Percentiles rank a stretch among this genome's conserved stretches.
Conservation (phyloP, 73 alveolate species). For the Breviolum minutum region DNA sequence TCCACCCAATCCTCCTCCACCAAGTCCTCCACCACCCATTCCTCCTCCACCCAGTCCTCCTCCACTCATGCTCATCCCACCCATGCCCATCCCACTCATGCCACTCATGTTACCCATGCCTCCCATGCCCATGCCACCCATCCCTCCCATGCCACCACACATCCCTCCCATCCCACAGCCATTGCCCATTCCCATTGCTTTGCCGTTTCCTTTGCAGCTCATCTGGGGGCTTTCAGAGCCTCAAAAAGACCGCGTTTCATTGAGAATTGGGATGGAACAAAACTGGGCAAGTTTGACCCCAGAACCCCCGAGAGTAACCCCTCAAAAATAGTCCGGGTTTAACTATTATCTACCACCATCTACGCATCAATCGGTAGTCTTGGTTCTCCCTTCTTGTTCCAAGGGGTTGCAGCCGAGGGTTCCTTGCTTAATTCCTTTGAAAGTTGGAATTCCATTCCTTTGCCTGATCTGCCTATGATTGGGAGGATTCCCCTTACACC, state of each 20-base stretch:
- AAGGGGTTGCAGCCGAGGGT: too few relatives aligned
- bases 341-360: too few relatives aligned
- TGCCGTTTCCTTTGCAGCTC: conserved; percentile 55
- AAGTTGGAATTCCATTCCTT: neutral
- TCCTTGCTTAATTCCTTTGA: neutral
- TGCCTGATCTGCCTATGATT: neutral
- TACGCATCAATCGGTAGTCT: too few relatives aligned
- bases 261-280: neutral
- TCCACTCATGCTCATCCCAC: conserved; percentile 62
- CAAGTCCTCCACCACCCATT: conserved; percentile 6
- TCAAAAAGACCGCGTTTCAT: neutral
- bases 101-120: conserved; percentile 15
- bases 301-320: neutral
- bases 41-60: conserved; percentile 23
- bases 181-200: conserved; percentile 36
- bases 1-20: neutral
- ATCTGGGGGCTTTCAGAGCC: conserved; percentile 57
- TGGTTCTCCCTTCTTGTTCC: too few relatives aligned
- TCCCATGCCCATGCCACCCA: conserved; percentile 67
- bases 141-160: conserved; percentile 10
- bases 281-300: neutral
- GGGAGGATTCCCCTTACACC: neutral
- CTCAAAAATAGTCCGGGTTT: neutral
- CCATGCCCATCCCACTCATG: conserved; percentile 27
- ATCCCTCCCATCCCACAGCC: conserved; percentile 40